phyloP scores from a whole-genome alignment of 2,329 filamentous ascomycete species.

The Alternaria triticimaculans region DNA sequence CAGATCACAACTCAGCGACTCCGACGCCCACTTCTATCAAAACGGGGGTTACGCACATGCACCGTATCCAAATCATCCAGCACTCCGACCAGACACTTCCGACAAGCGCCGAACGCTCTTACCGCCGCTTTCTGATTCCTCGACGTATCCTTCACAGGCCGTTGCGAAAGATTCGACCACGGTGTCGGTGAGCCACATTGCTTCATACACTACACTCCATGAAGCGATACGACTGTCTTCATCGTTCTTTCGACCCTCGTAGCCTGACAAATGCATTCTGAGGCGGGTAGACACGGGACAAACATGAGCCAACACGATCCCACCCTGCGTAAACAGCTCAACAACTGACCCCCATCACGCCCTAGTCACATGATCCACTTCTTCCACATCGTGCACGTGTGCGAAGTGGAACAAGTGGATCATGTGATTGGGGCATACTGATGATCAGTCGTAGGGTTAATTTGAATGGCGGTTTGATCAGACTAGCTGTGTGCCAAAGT shows the following conservation, averaged over 20 bases:
- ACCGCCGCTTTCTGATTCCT: too few species aligned
- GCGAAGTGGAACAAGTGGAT: background rate
- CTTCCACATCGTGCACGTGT: background rate
- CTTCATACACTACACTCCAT: too few species aligned
- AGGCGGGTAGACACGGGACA: rapidly evolving
- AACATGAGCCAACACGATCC: background rate
- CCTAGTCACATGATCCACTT: background rate
- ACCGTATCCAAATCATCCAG: background rate
- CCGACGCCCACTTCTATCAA: background rate
- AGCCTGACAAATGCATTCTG: background rate
- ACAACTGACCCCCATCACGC: background rate
- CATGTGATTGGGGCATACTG: background rate
- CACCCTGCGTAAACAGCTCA: background rate
- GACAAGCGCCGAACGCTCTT: background rate
- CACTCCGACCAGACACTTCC: background rate
- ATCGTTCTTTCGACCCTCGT: background rate
- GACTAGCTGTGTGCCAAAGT: background rate
- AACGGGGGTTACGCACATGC: background rate
- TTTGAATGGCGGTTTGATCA: background rate
- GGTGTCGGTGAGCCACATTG: background rate
- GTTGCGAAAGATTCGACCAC: background rate
- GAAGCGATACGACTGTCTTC: too few species aligned
- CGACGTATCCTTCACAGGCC: background rate
- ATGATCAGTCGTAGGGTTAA: background rate
- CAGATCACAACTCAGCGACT: background rate